A percentile compares a stretch with the other conserved stretches of the same genome.
Evolutionary conservation across 202 grass and related monocot species (phyloP).

Genomic region (Panicum hallii): DNA sequence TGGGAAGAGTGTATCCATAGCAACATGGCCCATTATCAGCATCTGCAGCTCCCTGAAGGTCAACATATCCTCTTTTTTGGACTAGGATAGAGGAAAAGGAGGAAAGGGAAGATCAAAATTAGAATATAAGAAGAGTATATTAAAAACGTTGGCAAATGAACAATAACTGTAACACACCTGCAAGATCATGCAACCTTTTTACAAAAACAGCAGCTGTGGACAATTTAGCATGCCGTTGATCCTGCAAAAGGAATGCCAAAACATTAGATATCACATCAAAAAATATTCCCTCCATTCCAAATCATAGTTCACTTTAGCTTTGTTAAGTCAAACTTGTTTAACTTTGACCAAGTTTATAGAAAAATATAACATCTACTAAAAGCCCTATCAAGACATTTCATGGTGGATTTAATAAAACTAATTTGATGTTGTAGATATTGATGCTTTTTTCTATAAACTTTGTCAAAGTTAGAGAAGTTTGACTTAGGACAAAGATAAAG

Average conservation of each 20-base stretch:
- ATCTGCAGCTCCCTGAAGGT: conserved; percentile 73
- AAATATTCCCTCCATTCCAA: neutral
- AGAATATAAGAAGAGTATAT: conserved; percentile 29
- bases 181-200: conserved; percentile 80
- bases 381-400: no score
- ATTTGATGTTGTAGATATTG: no score
- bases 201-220: conserved; percentile 88
- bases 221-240: conserved; percentile 67
- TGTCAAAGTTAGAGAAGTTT: no score
- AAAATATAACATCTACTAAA: no score
- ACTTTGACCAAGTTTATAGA: no score
- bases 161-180: conserved; percentile 63
- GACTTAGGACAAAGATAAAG: no score
- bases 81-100: conserved; percentile 55
- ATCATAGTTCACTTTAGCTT: no score
- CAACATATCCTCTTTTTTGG: conserved; percentile 83
- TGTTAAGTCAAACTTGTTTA: no score
- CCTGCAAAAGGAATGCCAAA: conserved; percentile 44
- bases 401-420: no score
- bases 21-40: conserved; percentile 61
- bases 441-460: no score
- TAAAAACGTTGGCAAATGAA: conserved; percentile 20
- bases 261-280: conserved; percentile 43
- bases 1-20: conserved; percentile 88
- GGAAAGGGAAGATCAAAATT: conserved; percentile 23